Conservation (phyloP, 345 rosid genomes). For the Linum tenue region DNA sequence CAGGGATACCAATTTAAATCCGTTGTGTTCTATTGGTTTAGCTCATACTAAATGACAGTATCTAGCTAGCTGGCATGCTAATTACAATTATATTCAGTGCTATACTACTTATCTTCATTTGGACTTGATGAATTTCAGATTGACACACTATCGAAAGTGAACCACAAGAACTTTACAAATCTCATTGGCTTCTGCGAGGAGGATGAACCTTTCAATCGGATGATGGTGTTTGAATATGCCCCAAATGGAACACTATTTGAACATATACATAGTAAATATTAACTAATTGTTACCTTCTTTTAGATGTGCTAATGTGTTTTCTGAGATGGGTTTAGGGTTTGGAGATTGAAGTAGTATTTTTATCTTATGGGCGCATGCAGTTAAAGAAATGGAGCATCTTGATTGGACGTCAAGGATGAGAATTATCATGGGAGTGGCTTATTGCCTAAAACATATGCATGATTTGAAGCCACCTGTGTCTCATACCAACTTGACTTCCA, state of each 20-base stretch:
- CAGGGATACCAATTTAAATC: background rate
- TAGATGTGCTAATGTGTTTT: too few relatives aligned
- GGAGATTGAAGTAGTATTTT: constrained; percentile 10
- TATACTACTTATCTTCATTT: background rate
- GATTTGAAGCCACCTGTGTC: constrained; percentile 73
- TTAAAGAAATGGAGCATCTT: constrained; percentile 78
- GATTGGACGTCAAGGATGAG: constrained; percentile 85
- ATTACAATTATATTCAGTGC: background rate
- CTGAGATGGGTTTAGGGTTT: constrained; percentile 5
- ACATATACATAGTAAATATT: constrained; percentile 68
- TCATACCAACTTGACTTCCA: constrained; percentile 40
- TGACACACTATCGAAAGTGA: constrained; percentile 63
- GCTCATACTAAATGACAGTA: too few relatives aligned
- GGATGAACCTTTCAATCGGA: constrained; percentile 74
- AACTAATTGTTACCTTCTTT: background rate
- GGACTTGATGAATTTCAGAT: constrained; percentile 34
- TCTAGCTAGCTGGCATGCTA: too few relatives aligned
- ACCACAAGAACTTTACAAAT: constrained; percentile 92
- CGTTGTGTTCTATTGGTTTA: background rate
- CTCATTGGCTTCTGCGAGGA: constrained; percentile 85
- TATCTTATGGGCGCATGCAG: constrained; percentile 29
- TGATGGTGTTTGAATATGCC: constrained; percentile 99
- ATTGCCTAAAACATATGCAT: constrained; percentile 79
- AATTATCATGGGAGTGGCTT: constrained; percentile 76
- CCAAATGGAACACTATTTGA: constrained; percentile 84